Conservation (phyloP, 176 grass and related monocot genomes). For the Bonia amplexicaulis region DNA sequence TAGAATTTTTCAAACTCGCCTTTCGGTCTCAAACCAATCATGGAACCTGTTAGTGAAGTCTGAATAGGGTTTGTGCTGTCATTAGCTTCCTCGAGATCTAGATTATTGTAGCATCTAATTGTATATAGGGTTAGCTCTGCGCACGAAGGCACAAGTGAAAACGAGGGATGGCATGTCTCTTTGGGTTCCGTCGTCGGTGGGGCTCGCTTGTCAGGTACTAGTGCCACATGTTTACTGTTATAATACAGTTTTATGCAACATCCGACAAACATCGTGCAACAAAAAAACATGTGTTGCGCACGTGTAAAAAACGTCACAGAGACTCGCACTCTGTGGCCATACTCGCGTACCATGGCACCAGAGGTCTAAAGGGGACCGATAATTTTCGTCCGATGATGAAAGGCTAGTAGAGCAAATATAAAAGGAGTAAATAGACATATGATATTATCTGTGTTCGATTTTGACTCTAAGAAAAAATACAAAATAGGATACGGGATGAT, state of each 20-base stretch:
- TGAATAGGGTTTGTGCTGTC: not conserved
- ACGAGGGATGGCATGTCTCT: not conserved
- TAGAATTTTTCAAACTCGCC: not conserved
- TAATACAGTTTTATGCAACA: not conserved
- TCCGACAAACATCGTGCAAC: not conserved
- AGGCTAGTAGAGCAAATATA: accelerated
- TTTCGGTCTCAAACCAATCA: not conserved
- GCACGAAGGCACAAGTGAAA: not conserved
- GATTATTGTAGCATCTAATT: not conserved
- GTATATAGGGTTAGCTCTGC: not conserved
- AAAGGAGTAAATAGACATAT: accelerated
- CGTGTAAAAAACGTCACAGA: too few species aligned
- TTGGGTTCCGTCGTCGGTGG: not conserved
- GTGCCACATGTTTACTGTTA: not conserved
- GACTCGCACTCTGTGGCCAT: too few species aligned
- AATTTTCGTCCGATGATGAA: too few species aligned
- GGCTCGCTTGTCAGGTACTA: not conserved
- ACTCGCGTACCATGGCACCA: too few species aligned
- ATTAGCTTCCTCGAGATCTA: not conserved
- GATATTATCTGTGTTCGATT: accelerated
- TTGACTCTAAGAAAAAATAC: too few species aligned
- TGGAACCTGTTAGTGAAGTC: not conserved
- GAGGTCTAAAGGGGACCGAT: too few species aligned
- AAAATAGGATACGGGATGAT: accelerated
- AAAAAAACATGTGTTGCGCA: too few species aligned